Evolutionary conservation across 108 stramenopile genomes (phyloP), one percentile per base, ranked within the genome.

Genomic region (Nannochloropsis gaditana): DNA sequence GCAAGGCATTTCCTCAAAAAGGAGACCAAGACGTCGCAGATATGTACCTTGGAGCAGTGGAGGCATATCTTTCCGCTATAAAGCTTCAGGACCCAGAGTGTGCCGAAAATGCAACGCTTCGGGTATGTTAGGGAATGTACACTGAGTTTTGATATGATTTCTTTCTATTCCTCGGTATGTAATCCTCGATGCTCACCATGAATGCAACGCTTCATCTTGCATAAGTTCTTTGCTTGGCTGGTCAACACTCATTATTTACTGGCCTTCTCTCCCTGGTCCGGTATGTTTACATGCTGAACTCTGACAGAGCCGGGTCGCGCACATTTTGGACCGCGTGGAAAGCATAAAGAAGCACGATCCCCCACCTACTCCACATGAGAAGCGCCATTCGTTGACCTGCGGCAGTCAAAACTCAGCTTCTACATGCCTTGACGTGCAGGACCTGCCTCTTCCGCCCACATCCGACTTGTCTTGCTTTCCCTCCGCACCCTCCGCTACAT

Each of bases 281-380:
- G 31, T 31, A 31, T 31, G 31, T 31, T 31, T 31, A 31, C 31
- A 31, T 31, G 31, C 31, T 31, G 31, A 31, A 31, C 31, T 31
- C 31, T 31, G 4, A 4, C 4, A 73, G 59, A n/a, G 59, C 5
- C 59, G 59, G 15, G 59, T 73, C 59, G n/a, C 15, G 15, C n/a
- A 15, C n/a, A 73, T 73, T n/a, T n/a, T 73, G 59, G 59, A 73
- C n/a, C 59, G 59, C 59, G 59, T 73, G 15, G 59, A 73, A 73
- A 73, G 15, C 59, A 15, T 73, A 15, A 73, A 73, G 59, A 73
- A 73, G n/a, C 15, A 73, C 19, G 19, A 73, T 15, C 59, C 5
- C 15, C 59, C 59, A 73, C 59, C 59, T n/a, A 2, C 59, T 73
- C 59, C 15, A n/a, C 59, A 73, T 15, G 19, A 73, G 59, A 15